A percentile compares a stretch with the other conserved stretches of the same genome.
phyloP scores from a whole-genome alignment of 2,329 filamentous ascomycete species.

The Colletotrichum phormii region DNA sequence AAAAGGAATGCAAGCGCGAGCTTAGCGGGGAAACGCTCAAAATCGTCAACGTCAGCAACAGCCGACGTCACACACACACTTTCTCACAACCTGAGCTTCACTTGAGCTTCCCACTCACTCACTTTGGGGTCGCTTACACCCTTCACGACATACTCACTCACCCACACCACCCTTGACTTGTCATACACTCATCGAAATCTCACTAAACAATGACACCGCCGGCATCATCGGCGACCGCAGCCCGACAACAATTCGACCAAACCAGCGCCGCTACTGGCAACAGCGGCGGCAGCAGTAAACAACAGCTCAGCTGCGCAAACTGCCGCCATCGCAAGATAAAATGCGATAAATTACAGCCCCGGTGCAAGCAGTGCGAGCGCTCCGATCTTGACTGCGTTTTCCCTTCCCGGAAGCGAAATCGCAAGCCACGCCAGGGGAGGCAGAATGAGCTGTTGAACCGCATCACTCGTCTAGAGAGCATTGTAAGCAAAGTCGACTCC shows the following conservation, averaged over 20 bases:
- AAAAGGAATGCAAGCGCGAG: neutral
- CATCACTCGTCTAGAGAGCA: constrained; percentile 56
- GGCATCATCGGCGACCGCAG: constrained; percentile 5
- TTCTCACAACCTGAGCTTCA: neutral
- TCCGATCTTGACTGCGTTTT: constrained; percentile 60
- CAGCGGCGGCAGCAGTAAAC: constrained; percentile 35
- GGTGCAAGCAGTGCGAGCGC: constrained; percentile 64
- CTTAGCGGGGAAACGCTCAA: constrained; percentile 11
- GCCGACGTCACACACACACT: neutral
- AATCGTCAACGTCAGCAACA: constrained; percentile 24
- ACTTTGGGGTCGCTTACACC: neutral
- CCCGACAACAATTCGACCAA: constrained; percentile 9
- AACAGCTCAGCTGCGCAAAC: constrained; percentile 65
- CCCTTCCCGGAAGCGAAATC: constrained; percentile 56
- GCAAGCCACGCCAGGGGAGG: constrained; percentile 52
- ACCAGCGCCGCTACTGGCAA: neutral
- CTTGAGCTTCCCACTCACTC: neutral
- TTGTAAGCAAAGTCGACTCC: constrained; percentile 57
- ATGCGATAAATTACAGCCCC: constrained; percentile 66
- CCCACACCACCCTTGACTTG: no score
- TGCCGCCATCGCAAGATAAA: constrained; percentile 74
- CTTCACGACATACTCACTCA: neutral
- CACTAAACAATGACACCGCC: constrained; percentile 21
- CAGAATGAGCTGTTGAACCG: constrained; percentile 58
- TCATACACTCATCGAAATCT: neutral